Evolutionary conservation across 345 rosid genomes (phyloP), one percentile per base, ranked within the genome.

Genomic region (Orychophragmus violaceus): DNA sequence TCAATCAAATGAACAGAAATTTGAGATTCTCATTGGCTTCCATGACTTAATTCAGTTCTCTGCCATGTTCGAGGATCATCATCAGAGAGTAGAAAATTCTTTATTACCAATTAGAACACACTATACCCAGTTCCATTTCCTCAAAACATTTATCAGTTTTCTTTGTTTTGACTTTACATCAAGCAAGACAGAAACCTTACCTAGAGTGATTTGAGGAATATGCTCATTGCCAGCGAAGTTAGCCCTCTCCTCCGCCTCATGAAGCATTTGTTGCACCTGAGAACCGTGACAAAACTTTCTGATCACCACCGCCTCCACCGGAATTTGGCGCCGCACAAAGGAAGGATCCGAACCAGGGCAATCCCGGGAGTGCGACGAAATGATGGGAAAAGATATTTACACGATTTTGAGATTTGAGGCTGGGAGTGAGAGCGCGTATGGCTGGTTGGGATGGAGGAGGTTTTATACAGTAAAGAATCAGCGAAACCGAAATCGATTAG

Each of bases 221-320:
- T 89, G 84, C 42, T 85, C 90, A 46, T 80, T 74, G 19, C 82
- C 85, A 23, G 82, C 87, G 10, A 81, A 73, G 71, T 60, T 78
- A 45, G 96, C 87, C 35, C 91, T 84, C 69, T 93, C 94, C 74
- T 86, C 95, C 1, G 96, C 98, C 25, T 89, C 90, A 36, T 75
- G 84, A 44, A 90, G 76, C 51, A 86, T 87, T 66, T 82, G 81
- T 42, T 85, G 86, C 22, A 90, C 86, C 72, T 78, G 90, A 0
- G 94, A 87, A 78, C 52, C 96, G 86, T 44, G 97, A 52, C 3
- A 97, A 79, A 16, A 80, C 90, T 77, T 86, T 87, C 74, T 74
- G 79, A 62, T 81, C 85, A 32, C 49, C 71, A 41, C 64, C 60
- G 46, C 74, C 46, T 44, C 57, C 68, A 22, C 69, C 72, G 22